Base-by-base conservation (phyloP, 257 asterid species). In the Petunia secreta region DNA sequence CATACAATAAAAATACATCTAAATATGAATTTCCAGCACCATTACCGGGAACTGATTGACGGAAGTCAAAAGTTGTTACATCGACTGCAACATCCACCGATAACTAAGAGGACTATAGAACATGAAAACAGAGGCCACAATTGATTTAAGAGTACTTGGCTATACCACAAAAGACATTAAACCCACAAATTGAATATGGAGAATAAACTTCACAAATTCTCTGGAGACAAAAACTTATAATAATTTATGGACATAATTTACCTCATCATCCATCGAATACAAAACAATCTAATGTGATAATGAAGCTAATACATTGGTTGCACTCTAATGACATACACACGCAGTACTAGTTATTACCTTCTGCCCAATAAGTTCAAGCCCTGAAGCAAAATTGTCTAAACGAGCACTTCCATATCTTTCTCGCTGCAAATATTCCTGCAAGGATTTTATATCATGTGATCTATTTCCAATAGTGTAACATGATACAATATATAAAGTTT, bases 361-460 rank as follows among this genome's bases (percentile, higher is more conserved):
- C 85, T 92, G 97, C 80, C 97, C 94, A 83, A 96, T 94, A 88
- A 94, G 86, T 89, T 94, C 98, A 84, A 96, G 96, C 77, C 97
- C 99, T 5, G 98, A 88, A 80, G 98, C 97, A 86, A 96, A 96
- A 84, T 89, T 91, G 86, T 92, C 98, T 89, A 96, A 83, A 77
- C 92, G 97, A 82, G 99, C 99, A 85, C 97, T 87, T 82, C 98
- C 97, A 67, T 90, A 84, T 89, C 97, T 91, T 83, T 96, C 99
- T 64, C 98, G 92, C 88, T 90, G 98, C 87, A 96, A 98, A 84
- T 92, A 96, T 80, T 96, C 99, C 99, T 96, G 93, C 71, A 84
- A 80, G 82, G 75, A 38, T 69, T 82, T 43, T 80, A 75, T 82
- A 15, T 77, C 80, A 80, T 9, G 81, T 80, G 69, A 79, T 67